phyloP scores from a whole-genome alignment of 139 green algal genomes.

The Desmodesmus armatus region DNA sequence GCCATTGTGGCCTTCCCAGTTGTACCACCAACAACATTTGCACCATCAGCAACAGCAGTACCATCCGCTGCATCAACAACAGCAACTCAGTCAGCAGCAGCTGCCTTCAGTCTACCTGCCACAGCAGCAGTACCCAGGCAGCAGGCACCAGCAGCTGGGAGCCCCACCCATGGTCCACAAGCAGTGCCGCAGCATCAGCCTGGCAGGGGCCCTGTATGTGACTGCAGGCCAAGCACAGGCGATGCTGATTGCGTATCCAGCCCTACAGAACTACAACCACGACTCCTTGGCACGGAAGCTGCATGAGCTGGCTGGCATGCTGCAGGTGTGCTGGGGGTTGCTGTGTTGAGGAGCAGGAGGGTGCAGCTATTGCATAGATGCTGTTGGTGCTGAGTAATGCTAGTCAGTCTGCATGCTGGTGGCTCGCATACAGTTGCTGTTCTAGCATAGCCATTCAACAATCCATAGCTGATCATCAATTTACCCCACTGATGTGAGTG shows the following conservation, averaged over 20 bases:
- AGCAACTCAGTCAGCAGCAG: background rate
- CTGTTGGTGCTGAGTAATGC: too few relatives aligned
- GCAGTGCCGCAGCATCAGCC: background rate
- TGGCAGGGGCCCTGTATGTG: slow-evolving; percentile 11
- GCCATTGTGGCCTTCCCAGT: background rate
- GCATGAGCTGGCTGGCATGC: background rate
- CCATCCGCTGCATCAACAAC: background rate
- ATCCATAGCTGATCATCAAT: too few relatives aligned
- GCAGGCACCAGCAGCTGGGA: background rate
- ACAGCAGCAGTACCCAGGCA: slow-evolving; percentile 3
- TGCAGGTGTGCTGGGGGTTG: too few relatives aligned
- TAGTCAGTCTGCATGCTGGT: too few relatives aligned
- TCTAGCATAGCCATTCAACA: too few relatives aligned
- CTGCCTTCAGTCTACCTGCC: too few relatives aligned
- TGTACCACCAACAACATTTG: too few relatives aligned
- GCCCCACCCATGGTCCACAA: background rate
- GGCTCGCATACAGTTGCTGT: too few relatives aligned
- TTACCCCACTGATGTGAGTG: too few relatives aligned
- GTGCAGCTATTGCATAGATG: too few relatives aligned
- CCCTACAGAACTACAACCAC: slow-evolving; percentile 17
- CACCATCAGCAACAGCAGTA: background rate
- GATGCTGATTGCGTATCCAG: slow-evolving; percentile 12
- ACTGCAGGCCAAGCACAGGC: background rate
- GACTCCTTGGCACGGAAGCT: slow-evolving; percentile 9
- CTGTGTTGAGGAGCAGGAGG: too few relatives aligned